A percentile compares a stretch with the other conserved stretches of the same genome.
These are phyloP conservation scores for Proliferodiscus dingleyae DNA, from an alignment of 2,329 filamentous ascomycete species.

Conservation along the genomic window DNA sequence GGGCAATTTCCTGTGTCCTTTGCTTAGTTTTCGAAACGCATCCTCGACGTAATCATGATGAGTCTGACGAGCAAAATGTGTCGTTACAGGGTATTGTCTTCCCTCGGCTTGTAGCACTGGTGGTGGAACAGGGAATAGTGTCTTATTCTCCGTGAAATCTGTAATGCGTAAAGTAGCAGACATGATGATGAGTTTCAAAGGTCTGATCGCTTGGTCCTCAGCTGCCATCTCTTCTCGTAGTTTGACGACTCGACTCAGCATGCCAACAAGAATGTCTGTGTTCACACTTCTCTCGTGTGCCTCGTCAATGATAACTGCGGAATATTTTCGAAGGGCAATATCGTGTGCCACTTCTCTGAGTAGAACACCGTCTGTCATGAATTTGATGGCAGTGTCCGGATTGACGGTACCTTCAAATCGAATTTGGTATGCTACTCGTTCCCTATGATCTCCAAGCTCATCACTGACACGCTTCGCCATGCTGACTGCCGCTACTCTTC, in stretches of 20 bases:
- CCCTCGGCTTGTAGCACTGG: conserved; percentile 88
- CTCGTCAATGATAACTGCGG: conserved; percentile 90
- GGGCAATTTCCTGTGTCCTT: conserved; percentile 84
- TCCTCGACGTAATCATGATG: conserved; percentile 87
- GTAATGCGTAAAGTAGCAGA: conserved; percentile 89
- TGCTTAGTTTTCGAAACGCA: conserved; percentile 78
- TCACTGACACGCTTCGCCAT: conserved; percentile 90
- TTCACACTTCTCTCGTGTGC: conserved; percentile 97
- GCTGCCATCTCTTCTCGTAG: conserved; percentile 69
- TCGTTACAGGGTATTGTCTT: conserved; percentile 82
- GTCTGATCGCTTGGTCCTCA: conserved; percentile 66
- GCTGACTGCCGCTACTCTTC: conserved; percentile 90
- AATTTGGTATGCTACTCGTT: conserved; percentile 85
- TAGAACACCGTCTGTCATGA: conserved; percentile 97
- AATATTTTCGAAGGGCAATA: conserved; percentile 84
- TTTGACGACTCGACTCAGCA: conserved; percentile 89
- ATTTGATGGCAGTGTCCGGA: conserved; percentile 84
- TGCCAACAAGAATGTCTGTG: conserved; percentile 95
- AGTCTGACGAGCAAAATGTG: conserved; percentile 82
- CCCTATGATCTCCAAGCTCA: conserved; percentile 74
- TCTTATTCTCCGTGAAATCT: conserved; percentile 80
- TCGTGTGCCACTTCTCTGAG: conserved; percentile 88
- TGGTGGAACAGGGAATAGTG: conserved; percentile 71
- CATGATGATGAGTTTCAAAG: conserved; percentile 95
- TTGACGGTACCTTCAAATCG: conserved; percentile 84